These are phyloP conservation scores for Coemansia brasiliensis DNA, from an alignment of 192 early-diverging fungal genomes.

Conservation along the genomic window DNA sequence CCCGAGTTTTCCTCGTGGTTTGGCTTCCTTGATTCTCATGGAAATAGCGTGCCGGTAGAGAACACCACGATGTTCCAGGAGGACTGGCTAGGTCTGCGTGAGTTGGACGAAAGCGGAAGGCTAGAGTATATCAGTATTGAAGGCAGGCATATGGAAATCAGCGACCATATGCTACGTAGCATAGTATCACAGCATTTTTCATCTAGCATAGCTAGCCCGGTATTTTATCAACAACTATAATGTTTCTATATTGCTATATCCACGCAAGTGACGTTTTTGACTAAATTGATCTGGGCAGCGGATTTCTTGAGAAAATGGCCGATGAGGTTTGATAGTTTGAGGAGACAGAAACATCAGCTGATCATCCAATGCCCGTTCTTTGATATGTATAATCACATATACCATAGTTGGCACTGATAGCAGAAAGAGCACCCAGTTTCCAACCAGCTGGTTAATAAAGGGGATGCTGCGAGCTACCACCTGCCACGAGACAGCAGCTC, in stretches of 20 bases:
- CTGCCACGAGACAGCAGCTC: slow-evolving; percentile 67
- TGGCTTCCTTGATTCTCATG: slow-evolving; percentile 61
- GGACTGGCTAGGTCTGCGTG: slow-evolving; percentile 70
- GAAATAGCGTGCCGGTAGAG: slow-evolving; percentile 53
- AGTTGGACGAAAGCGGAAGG: slow-evolving; percentile 52
- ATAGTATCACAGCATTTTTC: slow-evolving; percentile 39
- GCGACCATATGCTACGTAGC: slow-evolving; percentile 15
- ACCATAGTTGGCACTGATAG: slow-evolving; percentile 41
- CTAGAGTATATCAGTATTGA: slow-evolving; percentile 28
- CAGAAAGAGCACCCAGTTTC: slow-evolving; percentile 42
- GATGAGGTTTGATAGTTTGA: slow-evolving; percentile 4
- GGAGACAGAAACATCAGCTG: slow-evolving; percentile 22
- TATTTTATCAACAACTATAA: not conserved
- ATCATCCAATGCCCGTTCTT: slow-evolving; percentile 39
- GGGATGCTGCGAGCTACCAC: slow-evolving; percentile 57
- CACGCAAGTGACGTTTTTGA: no score
- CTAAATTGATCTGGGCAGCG: not conserved
- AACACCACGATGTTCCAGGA: slow-evolving; percentile 64
- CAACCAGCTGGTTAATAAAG: slow-evolving; percentile 52
- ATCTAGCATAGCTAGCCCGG: not conserved
- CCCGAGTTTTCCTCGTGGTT: slow-evolving; percentile 73
- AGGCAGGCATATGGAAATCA: slow-evolving; percentile 48
- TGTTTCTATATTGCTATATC: not conserved
- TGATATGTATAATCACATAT: slow-evolving; percentile 33
- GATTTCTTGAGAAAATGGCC: not conserved